phyloP scores from a whole-genome alignment of 352 stramenopile species.

The Achlya hypogyna region DNA sequence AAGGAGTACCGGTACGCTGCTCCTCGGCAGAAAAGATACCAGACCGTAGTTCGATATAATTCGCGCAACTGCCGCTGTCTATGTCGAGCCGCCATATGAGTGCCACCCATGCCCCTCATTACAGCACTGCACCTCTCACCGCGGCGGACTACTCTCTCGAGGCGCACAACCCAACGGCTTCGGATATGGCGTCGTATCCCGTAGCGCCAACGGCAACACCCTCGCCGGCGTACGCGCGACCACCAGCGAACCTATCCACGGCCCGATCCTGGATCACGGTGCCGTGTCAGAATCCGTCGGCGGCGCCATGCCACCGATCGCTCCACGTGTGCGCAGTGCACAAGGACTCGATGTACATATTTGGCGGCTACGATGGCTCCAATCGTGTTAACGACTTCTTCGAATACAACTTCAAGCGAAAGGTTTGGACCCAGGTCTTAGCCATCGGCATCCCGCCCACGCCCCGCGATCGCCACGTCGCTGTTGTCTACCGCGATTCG shows the following conservation, averaged over 20 bases:
- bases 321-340: slow-evolving; percentile 88
- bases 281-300: slow-evolving; percentile 69
- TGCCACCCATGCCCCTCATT: background rate
- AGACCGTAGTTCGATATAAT: background rate
- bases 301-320: slow-evolving; percentile 85
- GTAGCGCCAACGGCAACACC: slow-evolving; percentile 22
- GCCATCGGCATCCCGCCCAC: slow-evolving; percentile 62
- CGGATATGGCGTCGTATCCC: background rate
- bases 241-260: slow-evolving; percentile 19
- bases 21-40: background rate
- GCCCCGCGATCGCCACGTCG: slow-evolving; percentile 91
- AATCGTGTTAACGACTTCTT: slow-evolving; percentile 93
- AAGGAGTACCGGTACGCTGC: background rate
- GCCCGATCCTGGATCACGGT: slow-evolving; percentile 63
- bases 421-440: slow-evolving; percentile 62
- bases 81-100: slow-evolving; percentile 16
- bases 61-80: slow-evolving; percentile 2
- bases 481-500: slow-evolving; percentile 87
- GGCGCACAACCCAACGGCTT: slow-evolving; percentile 1
- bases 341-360: slow-evolving; percentile 90
- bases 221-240: too few relatives aligned
- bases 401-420: slow-evolving; percentile 85
- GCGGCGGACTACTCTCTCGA: slow-evolving; percentile 19
- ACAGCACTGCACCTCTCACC: slow-evolving; percentile 2
- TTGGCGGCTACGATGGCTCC: slow-evolving; percentile 88